Evolutionary conservation across 306 rosid genomes (phyloP).

Genomic region (Quercus wislizeni): DNA sequence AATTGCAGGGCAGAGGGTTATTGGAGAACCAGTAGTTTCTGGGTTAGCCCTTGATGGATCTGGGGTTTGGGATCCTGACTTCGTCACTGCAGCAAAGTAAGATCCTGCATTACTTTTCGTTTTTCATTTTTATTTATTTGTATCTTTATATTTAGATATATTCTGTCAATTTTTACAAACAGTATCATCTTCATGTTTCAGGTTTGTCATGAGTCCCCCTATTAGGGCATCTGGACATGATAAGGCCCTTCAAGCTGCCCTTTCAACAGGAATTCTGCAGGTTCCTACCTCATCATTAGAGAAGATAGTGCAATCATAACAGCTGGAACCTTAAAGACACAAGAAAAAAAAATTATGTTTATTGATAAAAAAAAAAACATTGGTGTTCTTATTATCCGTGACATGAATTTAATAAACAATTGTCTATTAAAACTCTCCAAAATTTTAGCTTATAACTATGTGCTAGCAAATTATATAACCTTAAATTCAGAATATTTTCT

Average conservation of each 20-base stretch:
- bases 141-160: background rate
- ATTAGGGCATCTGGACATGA: constrained; percentile 76
- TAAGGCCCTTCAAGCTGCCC: constrained; percentile 93
- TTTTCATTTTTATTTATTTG: constrained; percentile 8
- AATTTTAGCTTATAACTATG: background rate
- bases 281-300: constrained; percentile 30
- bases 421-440: background rate
- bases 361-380: background rate
- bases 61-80: constrained; percentile 91
- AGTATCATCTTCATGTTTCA: constrained; percentile 34
- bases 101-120: constrained; percentile 19
- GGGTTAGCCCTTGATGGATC: constrained; percentile 88
- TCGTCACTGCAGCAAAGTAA: constrained; percentile 75
- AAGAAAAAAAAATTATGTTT: background rate
- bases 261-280: constrained; percentile 83
- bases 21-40: constrained; percentile 86
- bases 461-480: background rate
- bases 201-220: constrained; percentile 99
- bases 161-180: constrained; percentile 11
- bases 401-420: too few species aligned
- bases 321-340: constrained; percentile 9
- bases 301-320: background rate
- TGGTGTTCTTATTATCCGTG: background rate
- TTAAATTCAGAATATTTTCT: background rate
- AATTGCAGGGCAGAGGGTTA: constrained; percentile 72